phyloP scores from a whole-genome alignment of 2,329 filamentous ascomycete species.

The Blastomyces silverae region DNA sequence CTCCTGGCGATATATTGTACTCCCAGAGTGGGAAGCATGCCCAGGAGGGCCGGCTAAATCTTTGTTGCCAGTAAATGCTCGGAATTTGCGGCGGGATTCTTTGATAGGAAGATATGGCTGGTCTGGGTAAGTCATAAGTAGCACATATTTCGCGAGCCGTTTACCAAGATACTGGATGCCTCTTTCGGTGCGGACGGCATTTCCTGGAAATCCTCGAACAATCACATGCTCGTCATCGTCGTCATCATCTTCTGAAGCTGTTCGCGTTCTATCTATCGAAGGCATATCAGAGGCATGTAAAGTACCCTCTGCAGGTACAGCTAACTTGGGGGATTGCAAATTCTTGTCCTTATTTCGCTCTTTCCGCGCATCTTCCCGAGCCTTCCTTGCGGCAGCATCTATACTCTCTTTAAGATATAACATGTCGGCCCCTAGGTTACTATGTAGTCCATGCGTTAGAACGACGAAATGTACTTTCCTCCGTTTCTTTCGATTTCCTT shows the following conservation, averaged over 20 bases:
- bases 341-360: conserved; percentile 38
- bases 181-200: conserved; percentile 82
- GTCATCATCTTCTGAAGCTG: conserved; percentile 23
- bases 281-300: conserved; percentile 13
- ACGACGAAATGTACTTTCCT: conserved; percentile 87
- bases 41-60: conserved; percentile 26
- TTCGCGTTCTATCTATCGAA: conserved; percentile 14
- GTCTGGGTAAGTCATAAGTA: conserved; percentile 87
- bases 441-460: conserved; percentile 89
- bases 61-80: conserved; percentile 43
- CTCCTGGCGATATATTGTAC: conserved; percentile 52
- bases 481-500: conserved; percentile 46
- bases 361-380: conserved; percentile 62
- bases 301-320: not conserved
- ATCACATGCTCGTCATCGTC: conserved; percentile 62
- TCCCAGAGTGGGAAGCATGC: conserved; percentile 37
- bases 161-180: conserved; percentile 98
- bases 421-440: conserved; percentile 94
- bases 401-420: conserved; percentile 96
- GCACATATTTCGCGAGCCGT: conserved; percentile 80
- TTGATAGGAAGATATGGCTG: conserved; percentile 74
- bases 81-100: conserved; percentile 47
- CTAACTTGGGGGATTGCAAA: conserved; percentile 18
- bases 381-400: conserved; percentile 70
- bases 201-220: conserved; percentile 82